Conservation (phyloP, 2,329 filamentous ascomycete genomes). For the Neofusicoccum ribis region DNA sequence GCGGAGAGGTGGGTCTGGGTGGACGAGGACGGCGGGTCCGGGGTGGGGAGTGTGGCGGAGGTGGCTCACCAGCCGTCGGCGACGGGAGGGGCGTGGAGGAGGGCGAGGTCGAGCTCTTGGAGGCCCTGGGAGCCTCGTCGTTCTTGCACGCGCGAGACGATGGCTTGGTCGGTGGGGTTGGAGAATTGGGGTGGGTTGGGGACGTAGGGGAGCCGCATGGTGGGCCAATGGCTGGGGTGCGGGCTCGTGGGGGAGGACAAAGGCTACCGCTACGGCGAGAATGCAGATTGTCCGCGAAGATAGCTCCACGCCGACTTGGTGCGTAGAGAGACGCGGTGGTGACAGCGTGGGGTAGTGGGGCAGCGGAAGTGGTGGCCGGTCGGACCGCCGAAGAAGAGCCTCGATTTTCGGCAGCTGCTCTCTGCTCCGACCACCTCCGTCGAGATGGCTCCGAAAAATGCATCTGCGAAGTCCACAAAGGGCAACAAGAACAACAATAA, state of each 20-base stretch:
- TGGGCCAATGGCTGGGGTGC: not conserved
- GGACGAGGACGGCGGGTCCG: not conserved
- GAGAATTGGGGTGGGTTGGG: slow-evolving; percentile 50
- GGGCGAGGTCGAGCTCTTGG: slow-evolving; percentile 54
- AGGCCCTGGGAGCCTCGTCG: slow-evolving; percentile 53
- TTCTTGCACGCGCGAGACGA: slow-evolving; percentile 53
- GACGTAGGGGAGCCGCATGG: slow-evolving; percentile 59
- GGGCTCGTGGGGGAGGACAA: too few species aligned
- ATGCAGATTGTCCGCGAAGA: not conserved
- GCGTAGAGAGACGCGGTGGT: not conserved
- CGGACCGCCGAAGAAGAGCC: not conserved
- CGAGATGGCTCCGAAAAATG: slow-evolving; percentile 1
- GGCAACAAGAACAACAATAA: not conserved
- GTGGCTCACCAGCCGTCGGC: slow-evolving; percentile 53
- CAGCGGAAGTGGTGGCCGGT: not conserved
- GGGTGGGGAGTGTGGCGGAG: not conserved
- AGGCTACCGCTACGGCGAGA: not conserved
- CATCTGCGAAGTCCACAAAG: not conserved
- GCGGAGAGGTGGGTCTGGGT: not conserved
- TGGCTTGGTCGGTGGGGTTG: slow-evolving; percentile 49
- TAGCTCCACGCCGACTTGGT: not conserved
- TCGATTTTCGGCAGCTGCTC: not conserved
- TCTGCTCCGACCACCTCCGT: not conserved
- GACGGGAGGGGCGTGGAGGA: slow-evolving; percentile 57
- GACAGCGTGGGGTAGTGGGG: not conserved